Percentiles rank a stretch among this genome's conserved stretches.
phyloP scores from a whole-genome alignment of 2,329 filamentous ascomycete species.

The Sordariomycetes sp. region DNA sequence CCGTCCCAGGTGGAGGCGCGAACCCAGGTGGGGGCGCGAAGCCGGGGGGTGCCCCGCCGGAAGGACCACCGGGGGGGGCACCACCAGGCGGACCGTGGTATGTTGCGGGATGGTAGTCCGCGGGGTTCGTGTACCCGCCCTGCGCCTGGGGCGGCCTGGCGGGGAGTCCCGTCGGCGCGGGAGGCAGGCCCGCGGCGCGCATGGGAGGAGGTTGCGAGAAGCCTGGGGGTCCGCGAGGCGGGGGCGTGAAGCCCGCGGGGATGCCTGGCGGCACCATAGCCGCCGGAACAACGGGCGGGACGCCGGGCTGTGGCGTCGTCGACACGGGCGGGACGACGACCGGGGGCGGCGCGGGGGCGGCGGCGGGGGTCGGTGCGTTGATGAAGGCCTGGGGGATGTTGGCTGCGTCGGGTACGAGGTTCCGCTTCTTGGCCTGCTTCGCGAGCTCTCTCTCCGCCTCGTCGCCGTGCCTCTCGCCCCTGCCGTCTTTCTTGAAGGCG shows the following conservation, averaged over 20 bases:
- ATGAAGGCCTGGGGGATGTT: slow-evolving; percentile 64
- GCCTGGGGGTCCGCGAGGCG: slow-evolving; percentile 20
- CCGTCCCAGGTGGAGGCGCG: slow-evolving; percentile 19
- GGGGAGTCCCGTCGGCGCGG: slow-evolving; percentile 35
- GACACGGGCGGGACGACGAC: slow-evolving; percentile 9
- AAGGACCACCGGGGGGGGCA: slow-evolving; percentile 17
- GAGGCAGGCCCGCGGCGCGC: slow-evolving; percentile 24
- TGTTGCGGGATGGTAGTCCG: slow-evolving; percentile 30
- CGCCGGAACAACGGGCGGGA: slow-evolving; percentile 11
- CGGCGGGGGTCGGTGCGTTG: slow-evolving; percentile 13
- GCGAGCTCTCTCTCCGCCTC: slow-evolving; percentile 86
- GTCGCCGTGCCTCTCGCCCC: slow-evolving; percentile 91
- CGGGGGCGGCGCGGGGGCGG: slow-evolving; percentile 4
- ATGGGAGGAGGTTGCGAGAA: slow-evolving; percentile 15
- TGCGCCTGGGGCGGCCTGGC: slow-evolving; percentile 33
- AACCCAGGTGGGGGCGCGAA: slow-evolving; percentile 24
- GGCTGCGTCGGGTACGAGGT: slow-evolving; percentile 71
- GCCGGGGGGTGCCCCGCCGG: slow-evolving; percentile 17
- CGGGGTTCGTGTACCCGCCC: slow-evolving; percentile 30
- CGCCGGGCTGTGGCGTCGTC: slow-evolving; percentile 22
- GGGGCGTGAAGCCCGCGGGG: slow-evolving; percentile 23
- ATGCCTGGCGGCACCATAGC: slow-evolving; percentile 13
- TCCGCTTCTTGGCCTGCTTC: slow-evolving; percentile 85
- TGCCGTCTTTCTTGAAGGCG: slow-evolving; percentile 98
- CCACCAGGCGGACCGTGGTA: slow-evolving; percentile 16